phyloP scores from a whole-genome alignment of 192 early-diverging fungal genomes.

The Phlyctochytrium planicorne region DNA sequence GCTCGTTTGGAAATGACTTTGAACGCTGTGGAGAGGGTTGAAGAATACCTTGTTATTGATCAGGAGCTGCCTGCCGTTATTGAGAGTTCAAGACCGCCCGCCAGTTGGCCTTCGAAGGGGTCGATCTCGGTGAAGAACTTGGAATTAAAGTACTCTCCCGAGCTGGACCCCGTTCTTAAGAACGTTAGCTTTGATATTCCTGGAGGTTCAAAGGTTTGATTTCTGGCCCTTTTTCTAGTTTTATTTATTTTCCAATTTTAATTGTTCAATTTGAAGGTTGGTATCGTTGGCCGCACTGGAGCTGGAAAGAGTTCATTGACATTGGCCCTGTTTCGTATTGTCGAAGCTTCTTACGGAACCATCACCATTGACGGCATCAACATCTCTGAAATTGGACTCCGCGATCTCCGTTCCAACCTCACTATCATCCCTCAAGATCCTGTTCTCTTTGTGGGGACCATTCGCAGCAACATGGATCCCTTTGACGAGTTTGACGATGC shows the following conservation, averaged over 20 bases:
- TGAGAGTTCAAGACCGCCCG: slow-evolving; percentile 36
- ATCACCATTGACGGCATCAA: slow-evolving; percentile 75
- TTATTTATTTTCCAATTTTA: slow-evolving; percentile 9
- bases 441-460: slow-evolving; percentile 62
- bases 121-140: slow-evolving; percentile 66
- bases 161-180: slow-evolving; percentile 60
- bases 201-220: slow-evolving; percentile 67
- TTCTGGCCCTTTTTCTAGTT: slow-evolving; percentile 18
- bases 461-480: slow-evolving; percentile 82
- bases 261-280: slow-evolving; percentile 33
- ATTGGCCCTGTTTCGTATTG: slow-evolving; percentile 71
- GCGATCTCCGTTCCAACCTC: slow-evolving; percentile 54
- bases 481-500: slow-evolving; percentile 65
- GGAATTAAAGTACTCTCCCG: slow-evolving; percentile 73
- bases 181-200: slow-evolving; percentile 66
- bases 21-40: slow-evolving; percentile 79
- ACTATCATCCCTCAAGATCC: slow-evolving; percentile 62
- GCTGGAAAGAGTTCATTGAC: slow-evolving; percentile 78
- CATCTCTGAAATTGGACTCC: slow-evolving; percentile 59
- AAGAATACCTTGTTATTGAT: slow-evolving; percentile 79
- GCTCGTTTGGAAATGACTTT: slow-evolving; percentile 52
- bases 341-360: slow-evolving; percentile 51
- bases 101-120: slow-evolving; percentile 66
- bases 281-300: slow-evolving; percentile 62
- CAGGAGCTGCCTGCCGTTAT: slow-evolving; percentile 73